Percentiles rank a stretch among this genome's conserved stretches.
phyloP scores from a whole-genome alignment of 495 filamentous ascomycete genomes.

The Penicillium arizonense region DNA sequence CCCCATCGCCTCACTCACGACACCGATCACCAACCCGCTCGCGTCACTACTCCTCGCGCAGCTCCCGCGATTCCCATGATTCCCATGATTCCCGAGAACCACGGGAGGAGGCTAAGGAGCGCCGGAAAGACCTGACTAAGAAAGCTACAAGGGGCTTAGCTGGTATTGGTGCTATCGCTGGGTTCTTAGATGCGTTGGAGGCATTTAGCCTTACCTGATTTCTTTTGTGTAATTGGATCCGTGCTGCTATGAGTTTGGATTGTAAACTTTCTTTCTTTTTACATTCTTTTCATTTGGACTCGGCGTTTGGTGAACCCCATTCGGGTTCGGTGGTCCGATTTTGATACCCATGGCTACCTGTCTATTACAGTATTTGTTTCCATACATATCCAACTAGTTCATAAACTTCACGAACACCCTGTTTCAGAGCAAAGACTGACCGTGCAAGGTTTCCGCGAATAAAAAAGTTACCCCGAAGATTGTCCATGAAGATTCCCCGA shows the following conservation, averaged over 20 bases:
- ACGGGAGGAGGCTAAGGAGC: constrained; percentile 23
- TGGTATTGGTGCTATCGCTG: constrained; percentile 43
- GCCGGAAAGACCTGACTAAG: constrained; percentile 25
- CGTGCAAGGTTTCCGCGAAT: too few relatives aligned
- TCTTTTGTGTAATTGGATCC: background rate
- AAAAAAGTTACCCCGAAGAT: too few relatives aligned
- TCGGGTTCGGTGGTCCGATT: background rate
- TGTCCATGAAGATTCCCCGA: too few relatives aligned
- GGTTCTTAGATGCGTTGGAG: constrained; percentile 44
- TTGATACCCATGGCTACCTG: background rate
- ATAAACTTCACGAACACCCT: too few relatives aligned
- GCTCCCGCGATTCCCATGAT: background rate
- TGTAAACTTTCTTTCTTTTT: background rate
- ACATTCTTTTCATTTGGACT: background rate
- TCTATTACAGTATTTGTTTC: background rate
- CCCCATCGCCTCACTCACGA: constrained; percentile 15
- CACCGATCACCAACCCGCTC: constrained; percentile 18
- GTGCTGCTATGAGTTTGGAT: background rate
- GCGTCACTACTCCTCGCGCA: background rate
- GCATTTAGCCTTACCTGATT: constrained; percentile 18
- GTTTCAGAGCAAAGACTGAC: too few relatives aligned
- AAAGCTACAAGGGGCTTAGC: constrained; percentile 39
- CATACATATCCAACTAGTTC: too few relatives aligned
- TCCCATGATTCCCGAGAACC: constrained; percentile 4
- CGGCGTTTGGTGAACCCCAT: background rate